Conservation (phyloP, 2,329 filamentous ascomycete genomes). For the Sclerotinia subarctica region DNA sequence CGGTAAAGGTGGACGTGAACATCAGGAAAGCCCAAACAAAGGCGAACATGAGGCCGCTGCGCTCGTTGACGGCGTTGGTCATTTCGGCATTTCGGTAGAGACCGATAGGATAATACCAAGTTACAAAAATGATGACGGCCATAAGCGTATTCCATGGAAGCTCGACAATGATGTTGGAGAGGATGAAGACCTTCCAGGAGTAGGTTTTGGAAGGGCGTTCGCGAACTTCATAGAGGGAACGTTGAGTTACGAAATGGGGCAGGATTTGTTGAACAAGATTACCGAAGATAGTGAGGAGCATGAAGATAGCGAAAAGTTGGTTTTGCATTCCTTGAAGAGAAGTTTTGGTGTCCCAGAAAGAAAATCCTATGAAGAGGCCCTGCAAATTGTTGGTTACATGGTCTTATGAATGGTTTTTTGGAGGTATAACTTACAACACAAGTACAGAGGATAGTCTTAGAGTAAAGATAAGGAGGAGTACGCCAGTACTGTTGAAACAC, state of each 20-base stretch:
- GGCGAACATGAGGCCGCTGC: constrained; percentile 76
- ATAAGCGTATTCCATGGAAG: constrained; percentile 77
- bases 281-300: constrained; percentile 71
- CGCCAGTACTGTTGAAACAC: constrained; percentile 66
- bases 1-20: constrained; percentile 77
- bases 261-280: constrained; percentile 76
- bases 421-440: constrained; percentile 23
- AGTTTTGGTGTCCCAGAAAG: constrained; percentile 62
- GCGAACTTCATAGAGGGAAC: constrained; percentile 61
- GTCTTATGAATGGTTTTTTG: neutral
- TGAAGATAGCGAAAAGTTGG: constrained; percentile 72
- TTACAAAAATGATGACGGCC: constrained; percentile 71
- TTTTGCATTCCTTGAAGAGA: constrained; percentile 64
- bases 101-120: constrained; percentile 84
- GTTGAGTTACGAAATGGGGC: constrained; percentile 59
- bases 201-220: constrained; percentile 79
- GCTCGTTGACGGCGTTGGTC: constrained; percentile 59
- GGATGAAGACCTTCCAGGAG: constrained; percentile 64
- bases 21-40: constrained; percentile 73
- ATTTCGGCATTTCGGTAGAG: constrained; percentile 62
- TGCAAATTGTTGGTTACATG: constrained; percentile 13
- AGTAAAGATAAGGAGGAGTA: constrained; percentile 55
- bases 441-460: constrained; percentile 35
- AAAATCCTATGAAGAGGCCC: constrained; percentile 66
- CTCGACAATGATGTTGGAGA: constrained; percentile 77